Evolutionary conservation across 2,329 filamentous ascomycete genomes (phyloP).

Genomic region (Colletotrichum sp.): DNA sequence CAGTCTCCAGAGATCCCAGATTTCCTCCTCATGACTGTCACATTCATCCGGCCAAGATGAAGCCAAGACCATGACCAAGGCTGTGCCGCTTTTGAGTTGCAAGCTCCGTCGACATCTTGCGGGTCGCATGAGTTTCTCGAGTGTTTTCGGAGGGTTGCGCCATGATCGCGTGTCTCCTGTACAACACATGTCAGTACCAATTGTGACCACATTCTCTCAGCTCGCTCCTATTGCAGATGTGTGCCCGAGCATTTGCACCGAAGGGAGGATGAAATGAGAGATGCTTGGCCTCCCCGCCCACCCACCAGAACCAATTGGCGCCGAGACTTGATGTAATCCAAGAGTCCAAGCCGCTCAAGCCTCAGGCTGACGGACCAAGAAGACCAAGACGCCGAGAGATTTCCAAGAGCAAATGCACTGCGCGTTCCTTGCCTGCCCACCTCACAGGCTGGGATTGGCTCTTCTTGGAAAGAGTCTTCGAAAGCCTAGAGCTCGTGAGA

Average conservation of each 20-base stretch:
- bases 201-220: not conserved
- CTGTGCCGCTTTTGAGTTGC: not conserved
- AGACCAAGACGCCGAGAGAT: constrained; percentile 13
- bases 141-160: not conserved
- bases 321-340: constrained; percentile 20
- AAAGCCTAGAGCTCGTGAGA: constrained; percentile 12
- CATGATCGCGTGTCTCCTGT: not conserved
- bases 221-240: not conserved
- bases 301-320: not conserved
- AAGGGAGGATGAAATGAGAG: constrained; percentile 1
- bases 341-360: constrained; percentile 3
- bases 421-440: not conserved
- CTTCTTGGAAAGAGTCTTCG: not conserved
- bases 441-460: not conserved
- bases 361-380: constrained; percentile 8
- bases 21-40: not conserved
- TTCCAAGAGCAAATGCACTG: not conserved
- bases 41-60: constrained; percentile 5
- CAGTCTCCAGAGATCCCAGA: not conserved
- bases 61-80: constrained; percentile 3
- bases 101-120: not conserved
- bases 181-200: not conserved
- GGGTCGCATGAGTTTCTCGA: not conserved
- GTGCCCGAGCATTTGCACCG: not conserved
- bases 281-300: constrained; percentile 5